Evolutionary conservation across 805 yeast genomes (phyloP).

Genomic region (Kuraishia molischiana): DNA sequence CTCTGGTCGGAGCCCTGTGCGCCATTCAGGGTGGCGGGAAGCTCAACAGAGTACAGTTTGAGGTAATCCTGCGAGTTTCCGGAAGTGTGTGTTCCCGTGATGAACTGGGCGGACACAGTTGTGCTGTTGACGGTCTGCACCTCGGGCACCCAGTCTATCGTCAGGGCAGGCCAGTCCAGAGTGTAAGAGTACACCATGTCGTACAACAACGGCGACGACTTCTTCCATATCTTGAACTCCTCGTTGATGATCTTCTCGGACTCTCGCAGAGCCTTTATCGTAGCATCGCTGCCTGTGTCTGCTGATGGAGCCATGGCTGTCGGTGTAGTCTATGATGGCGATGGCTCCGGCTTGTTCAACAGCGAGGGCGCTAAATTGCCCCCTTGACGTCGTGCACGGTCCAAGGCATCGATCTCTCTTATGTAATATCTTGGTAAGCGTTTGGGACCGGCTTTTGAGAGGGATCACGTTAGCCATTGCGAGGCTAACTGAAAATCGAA

Average conservation of each 20-base stretch:
- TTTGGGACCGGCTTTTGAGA: no score
- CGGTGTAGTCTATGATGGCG: no score
- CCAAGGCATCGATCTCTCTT: no score
- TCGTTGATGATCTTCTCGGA: conserved; percentile 61
- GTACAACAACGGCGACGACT: conserved; percentile 70
- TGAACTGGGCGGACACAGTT: conserved; percentile 24
- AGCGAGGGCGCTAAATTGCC: no score
- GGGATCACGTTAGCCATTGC: no score
- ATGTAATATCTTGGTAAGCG: no score
- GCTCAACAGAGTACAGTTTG: conserved; percentile 29
- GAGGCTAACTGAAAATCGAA: no score
- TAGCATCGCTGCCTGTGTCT: no score
- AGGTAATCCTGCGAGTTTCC: conserved; percentile 31
- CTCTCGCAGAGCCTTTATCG: conserved; percentile 22
- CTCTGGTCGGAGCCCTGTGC: conserved; percentile 2
- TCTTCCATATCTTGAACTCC: conserved; percentile 79
- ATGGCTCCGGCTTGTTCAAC: no score
- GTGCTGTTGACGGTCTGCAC: conserved; percentile 5
- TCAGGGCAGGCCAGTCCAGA: conserved; percentile 59
- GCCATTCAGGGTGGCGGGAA: conserved; percentile 36
- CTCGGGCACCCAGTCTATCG: conserved; percentile 53
- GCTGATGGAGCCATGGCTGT: no score
- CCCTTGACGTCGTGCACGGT: no score
- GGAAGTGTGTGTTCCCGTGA: conserved; percentile 38
- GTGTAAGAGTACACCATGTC: conserved; percentile 63